A percentile compares a stretch with the other conserved stretches of the same genome.
These are phyloP conservation scores for Pyrenula massariospora DNA, from an alignment of 495 filamentous ascomycete species.

Conservation along the genomic window DNA sequence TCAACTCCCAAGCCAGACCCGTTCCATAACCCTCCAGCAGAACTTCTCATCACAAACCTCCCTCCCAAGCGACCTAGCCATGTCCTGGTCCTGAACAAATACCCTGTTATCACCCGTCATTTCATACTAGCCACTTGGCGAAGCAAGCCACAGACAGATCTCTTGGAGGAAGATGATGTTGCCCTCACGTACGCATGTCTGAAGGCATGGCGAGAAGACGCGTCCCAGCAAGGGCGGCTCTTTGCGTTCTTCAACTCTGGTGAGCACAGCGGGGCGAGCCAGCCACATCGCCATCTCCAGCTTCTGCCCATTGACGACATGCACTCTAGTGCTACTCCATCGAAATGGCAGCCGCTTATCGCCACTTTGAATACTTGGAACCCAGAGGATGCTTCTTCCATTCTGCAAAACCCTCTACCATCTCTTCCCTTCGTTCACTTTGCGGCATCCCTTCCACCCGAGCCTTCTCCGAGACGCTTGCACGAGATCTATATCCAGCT, in stretches of 20 bases:
- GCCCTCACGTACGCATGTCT: slow-evolving; percentile 54
- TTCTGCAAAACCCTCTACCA: slow-evolving; percentile 9
- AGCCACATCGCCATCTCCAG: slow-evolving; percentile 72
- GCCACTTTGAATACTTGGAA: slow-evolving; percentile 20
- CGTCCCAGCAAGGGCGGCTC: slow-evolving; percentile 19
- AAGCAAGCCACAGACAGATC: slow-evolving; percentile 56
- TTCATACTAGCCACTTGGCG: slow-evolving; percentile 63
- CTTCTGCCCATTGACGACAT: slow-evolving; percentile 62
- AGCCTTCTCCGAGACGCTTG: slow-evolving; percentile 27
- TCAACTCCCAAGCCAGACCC: slow-evolving; percentile 48
- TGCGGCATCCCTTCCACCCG: slow-evolving; percentile 25
- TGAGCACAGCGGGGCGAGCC: slow-evolving; percentile 61
- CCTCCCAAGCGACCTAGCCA: slow-evolving; percentile 41
- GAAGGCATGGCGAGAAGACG: slow-evolving; percentile 38
- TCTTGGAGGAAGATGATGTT: slow-evolving; percentile 56
- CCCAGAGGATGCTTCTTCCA: not conserved
- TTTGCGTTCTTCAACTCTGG: slow-evolving; percentile 84
- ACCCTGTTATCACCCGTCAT: slow-evolving; percentile 65
- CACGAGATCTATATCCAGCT: slow-evolving; percentile 36
- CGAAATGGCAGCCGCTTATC: slow-evolving; percentile 42
- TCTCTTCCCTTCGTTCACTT: slow-evolving; percentile 42
- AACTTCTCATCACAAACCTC: slow-evolving; percentile 50
- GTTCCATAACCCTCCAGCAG: slow-evolving; percentile 53
- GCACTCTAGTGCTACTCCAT: slow-evolving; percentile 31
- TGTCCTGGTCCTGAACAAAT: slow-evolving; percentile 70